Percentiles rank a stretch among this genome's conserved stretches.
Evolutionary conservation across 495 filamentous ascomycete genomes (phyloP).

Genomic region (Lophiostoma macrostomum): DNA sequence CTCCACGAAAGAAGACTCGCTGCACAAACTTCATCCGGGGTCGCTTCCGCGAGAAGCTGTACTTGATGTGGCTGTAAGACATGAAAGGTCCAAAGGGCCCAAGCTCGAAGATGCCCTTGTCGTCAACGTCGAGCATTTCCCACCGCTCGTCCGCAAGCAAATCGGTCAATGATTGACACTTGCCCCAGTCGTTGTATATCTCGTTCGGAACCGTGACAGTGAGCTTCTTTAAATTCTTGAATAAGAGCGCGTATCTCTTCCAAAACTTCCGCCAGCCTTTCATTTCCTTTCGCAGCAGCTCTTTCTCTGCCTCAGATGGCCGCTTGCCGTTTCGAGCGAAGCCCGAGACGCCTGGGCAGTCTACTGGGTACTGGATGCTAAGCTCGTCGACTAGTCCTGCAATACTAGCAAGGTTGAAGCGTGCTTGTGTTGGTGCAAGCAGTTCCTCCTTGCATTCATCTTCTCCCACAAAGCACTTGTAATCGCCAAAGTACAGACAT

Average conservation of each 20-base stretch:
- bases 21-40: constrained; percentile 29
- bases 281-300: constrained; percentile 16
- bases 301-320: constrained; percentile 8
- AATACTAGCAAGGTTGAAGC: constrained; percentile 28
- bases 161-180: neutral
- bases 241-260: constrained; percentile 22
- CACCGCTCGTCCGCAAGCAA: constrained; percentile 18
- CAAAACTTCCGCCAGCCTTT: constrained; percentile 31
- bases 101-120: neutral
- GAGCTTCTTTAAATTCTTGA: constrained; percentile 28
- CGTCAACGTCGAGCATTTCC: constrained; percentile 21
- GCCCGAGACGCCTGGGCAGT: constrained; percentile 25
- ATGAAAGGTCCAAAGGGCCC: constrained; percentile 3
- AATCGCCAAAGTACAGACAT: constrained; percentile 27
- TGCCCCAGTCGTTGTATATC: constrained; percentile 28
- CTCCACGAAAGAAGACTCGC: constrained; percentile 25
- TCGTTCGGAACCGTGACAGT: constrained; percentile 16
- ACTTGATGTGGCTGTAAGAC: constrained; percentile 2
- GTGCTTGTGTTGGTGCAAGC: constrained; percentile 20
- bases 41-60: constrained; percentile 7
- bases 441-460: constrained; percentile 11
- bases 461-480: constrained; percentile 21
- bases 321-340: constrained; percentile 10
- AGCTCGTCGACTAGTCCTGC: constrained; percentile 31
- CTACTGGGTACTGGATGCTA: constrained; percentile 28